Evolutionary conservation across 2,329 filamentous ascomycete species (phyloP).

Genomic region (Penicillium sp.): DNA sequence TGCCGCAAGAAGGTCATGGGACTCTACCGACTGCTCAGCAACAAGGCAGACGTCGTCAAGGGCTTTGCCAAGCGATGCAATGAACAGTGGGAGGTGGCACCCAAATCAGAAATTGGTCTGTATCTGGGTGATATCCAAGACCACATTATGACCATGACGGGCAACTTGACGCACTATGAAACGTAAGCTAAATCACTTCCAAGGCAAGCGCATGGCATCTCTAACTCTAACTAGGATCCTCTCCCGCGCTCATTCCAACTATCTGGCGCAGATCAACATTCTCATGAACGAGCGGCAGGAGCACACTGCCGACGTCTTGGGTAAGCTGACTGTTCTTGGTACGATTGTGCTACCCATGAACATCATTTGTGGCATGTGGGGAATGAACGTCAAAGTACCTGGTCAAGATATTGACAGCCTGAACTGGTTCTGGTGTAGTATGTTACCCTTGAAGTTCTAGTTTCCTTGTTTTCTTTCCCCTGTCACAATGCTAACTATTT

Average conservation of each 20-base stretch:
- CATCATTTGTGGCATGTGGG: slow-evolving; percentile 97
- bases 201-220: slow-evolving; percentile 13
- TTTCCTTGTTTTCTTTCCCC: background rate
- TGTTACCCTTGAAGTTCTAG: slow-evolving; percentile 15
- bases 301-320: slow-evolving; percentile 90
- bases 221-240: slow-evolving; percentile 64
- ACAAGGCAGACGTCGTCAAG: slow-evolving; percentile 99
- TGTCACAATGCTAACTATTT: slow-evolving; percentile 3
- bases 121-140: slow-evolving; percentile 98
- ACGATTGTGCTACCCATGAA: slow-evolving; percentile 99
- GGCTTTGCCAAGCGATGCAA: slow-evolving; percentile 98
- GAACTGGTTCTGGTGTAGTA: slow-evolving; percentile 69
- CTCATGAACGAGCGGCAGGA: slow-evolving; percentile 98
- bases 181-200: slow-evolving; percentile 61
- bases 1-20: slow-evolving; percentile 98
- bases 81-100: slow-evolving; percentile 95
- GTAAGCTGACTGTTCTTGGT: slow-evolving; percentile 90
- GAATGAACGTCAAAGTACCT: slow-evolving; percentile 97
- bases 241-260: slow-evolving; percentile 89
- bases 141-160: slow-evolving; percentile 98
- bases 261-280: slow-evolving; percentile 99
- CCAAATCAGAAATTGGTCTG: slow-evolving; percentile 91
- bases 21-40: slow-evolving; percentile 86
- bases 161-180: slow-evolving; percentile 93
- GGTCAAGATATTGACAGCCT: slow-evolving; percentile 83